Evolutionary conservation across 179 eudicot species (phyloP).

Genomic region (Silene noctiflora): DNA sequence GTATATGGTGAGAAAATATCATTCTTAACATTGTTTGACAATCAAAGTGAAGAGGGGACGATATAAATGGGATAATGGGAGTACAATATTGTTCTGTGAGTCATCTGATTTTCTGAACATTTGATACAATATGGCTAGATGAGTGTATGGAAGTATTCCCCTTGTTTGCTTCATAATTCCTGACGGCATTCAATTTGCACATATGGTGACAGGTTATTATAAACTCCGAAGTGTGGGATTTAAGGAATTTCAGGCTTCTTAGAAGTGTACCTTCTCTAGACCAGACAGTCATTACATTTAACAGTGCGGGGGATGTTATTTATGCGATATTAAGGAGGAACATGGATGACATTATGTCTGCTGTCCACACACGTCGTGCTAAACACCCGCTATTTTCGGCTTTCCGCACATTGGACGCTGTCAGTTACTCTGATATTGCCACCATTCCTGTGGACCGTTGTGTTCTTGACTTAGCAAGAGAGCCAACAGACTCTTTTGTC

Average conservation of each 20-base stretch:
- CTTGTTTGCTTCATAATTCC: background rate
- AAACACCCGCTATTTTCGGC: conserved; percentile 83
- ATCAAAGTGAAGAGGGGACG: background rate
- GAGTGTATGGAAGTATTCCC: background rate
- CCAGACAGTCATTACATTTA: conserved; percentile 77
- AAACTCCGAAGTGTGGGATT: conserved; percentile 98
- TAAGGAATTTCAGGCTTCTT: conserved; percentile 76
- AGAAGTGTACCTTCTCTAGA: conserved; percentile 85
- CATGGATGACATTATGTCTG: conserved; percentile 65
- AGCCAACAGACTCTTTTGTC: conserved; percentile 78
- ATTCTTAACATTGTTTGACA: background rate
- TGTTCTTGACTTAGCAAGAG: conserved; percentile 78
- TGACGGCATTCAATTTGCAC: conserved; percentile 5
- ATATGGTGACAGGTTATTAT: conserved; percentile 67
- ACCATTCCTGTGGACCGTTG: conserved; percentile 83
- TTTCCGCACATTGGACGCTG: conserved; percentile 88
- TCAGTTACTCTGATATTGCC: conserved; percentile 82
- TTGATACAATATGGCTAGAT: background rate
- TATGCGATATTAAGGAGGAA: conserved; percentile 84
- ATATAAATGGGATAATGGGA: background rate
- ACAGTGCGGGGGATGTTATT: conserved; percentile 77
- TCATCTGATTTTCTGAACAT: background rate
- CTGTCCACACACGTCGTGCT: conserved; percentile 63
- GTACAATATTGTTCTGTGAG: background rate
- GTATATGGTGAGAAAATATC: background rate